These are phyloP conservation scores for Penicillium sp. DNA, from an alignment of 2,329 filamentous ascomycete species.

Conservation along the genomic window DNA sequence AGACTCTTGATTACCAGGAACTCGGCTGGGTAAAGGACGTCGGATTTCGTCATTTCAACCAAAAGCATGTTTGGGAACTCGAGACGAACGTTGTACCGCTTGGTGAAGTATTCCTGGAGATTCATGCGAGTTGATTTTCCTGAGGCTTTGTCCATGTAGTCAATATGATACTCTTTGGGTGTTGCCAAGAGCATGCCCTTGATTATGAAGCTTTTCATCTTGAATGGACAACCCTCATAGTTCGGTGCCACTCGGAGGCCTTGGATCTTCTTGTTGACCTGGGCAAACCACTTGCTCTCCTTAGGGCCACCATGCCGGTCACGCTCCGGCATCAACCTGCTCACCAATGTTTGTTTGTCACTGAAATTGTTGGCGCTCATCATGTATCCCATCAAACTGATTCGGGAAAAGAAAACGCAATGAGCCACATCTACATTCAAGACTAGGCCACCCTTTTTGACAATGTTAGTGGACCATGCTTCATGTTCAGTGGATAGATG, in stretches of 20 bases:
- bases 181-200: slow-evolving; percentile 48
- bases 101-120: slow-evolving; percentile 61
- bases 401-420: slow-evolving; percentile 75
- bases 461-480: neutral
- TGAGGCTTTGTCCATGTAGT: slow-evolving; percentile 41
- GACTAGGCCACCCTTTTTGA: slow-evolving; percentile 62
- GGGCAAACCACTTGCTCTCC: slow-evolving; percentile 18
- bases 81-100: slow-evolving; percentile 53
- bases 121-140: slow-evolving; percentile 50
- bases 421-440: slow-evolving; percentile 93
- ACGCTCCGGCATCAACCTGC: slow-evolving; percentile 21
- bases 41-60: slow-evolving; percentile 57
- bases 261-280: slow-evolving; percentile 24
- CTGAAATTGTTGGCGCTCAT: slow-evolving; percentile 33
- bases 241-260: slow-evolving; percentile 42
- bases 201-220: slow-evolving; percentile 51
- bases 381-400: slow-evolving; percentile 37
- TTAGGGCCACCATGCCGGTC: slow-evolving; percentile 26
- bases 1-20: slow-evolving; percentile 54
- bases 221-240: slow-evolving; percentile 37
- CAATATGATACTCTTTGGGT: slow-evolving; percentile 47
- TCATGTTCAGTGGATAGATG: slow-evolving; percentile 1
- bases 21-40: slow-evolving; percentile 58
- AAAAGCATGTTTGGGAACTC: slow-evolving; percentile 55
- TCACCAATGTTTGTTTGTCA: slow-evolving; percentile 34